phyloP scores from a whole-genome alignment of 768 basidiomycete species.

The Termitomyces sp. region DNA sequence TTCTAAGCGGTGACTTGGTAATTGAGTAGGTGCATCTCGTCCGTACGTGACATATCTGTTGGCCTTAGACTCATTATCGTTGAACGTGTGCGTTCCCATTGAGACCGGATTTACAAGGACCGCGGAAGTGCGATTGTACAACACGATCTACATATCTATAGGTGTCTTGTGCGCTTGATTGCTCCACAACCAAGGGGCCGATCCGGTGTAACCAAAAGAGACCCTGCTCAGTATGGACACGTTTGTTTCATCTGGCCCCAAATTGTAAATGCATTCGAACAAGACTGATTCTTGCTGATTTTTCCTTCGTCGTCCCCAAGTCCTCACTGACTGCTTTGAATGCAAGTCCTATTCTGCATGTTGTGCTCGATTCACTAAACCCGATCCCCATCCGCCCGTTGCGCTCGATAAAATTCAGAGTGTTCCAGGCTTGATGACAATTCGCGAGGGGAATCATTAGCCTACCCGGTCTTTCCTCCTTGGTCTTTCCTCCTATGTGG shows the following conservation, averaged over 20 bases:
- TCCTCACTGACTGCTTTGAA: neutral
- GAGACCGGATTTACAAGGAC: neutral
- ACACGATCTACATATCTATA: neutral
- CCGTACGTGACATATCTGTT: too few species aligned
- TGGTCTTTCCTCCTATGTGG: too few species aligned
- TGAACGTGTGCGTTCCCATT: too few species aligned
- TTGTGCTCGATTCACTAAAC: slow-evolving; percentile 43
- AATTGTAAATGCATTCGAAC: neutral
- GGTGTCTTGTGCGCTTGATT: too few species aligned
- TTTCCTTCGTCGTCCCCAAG: neutral
- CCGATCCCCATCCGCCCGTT: slow-evolving; percentile 59
- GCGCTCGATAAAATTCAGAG: slow-evolving; percentile 53
- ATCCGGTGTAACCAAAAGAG: slow-evolving; percentile 9
- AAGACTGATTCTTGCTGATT: neutral
- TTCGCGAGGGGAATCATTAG: slow-evolving; percentile 38
- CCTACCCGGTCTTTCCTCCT: neutral
- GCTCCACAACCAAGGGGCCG: neutral
- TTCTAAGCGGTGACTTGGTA: too few species aligned
- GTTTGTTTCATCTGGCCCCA: neutral
- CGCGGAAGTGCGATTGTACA: neutral
- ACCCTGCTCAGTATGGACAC: slow-evolving; percentile 9
- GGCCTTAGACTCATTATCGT: too few species aligned
- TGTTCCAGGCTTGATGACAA: slow-evolving; percentile 74
- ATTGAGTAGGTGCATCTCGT: too few species aligned
- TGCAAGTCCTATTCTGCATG: slow-evolving; percentile 42